Evolutionary conservation across 2,329 filamentous ascomycete species (phyloP).

Genomic region (Clonostachys rhizophaga): DNA sequence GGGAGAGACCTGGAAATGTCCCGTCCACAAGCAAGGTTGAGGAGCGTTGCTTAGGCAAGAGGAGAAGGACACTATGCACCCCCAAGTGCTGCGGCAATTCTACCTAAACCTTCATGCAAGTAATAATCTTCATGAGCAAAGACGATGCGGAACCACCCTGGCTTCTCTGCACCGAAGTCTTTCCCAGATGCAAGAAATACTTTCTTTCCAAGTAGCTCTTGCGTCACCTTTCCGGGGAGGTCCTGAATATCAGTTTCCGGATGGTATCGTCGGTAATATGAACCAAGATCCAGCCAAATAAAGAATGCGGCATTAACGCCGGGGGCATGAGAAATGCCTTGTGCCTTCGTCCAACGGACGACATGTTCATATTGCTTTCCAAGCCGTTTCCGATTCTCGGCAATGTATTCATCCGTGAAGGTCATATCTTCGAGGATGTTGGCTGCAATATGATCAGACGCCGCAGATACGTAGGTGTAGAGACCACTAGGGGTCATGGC

Average conservation of each 20-base stretch:
- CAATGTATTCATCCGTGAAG: slow-evolving; percentile 37
- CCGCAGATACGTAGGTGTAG: slow-evolving; percentile 37
- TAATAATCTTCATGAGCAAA: slow-evolving; percentile 24
- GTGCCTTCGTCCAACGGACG: slow-evolving; percentile 23
- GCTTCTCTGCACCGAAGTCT: slow-evolving; percentile 27
- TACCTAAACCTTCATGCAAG: slow-evolving; percentile 15
- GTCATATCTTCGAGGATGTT: slow-evolving; percentile 35
- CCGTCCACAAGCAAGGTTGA: no score
- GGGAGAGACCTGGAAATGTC: no score
- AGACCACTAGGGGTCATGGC: slow-evolving; percentile 28
- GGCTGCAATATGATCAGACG: slow-evolving; percentile 32
- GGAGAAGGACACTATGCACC: no score
- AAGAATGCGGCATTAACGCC: slow-evolving; percentile 51
- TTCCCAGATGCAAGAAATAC: slow-evolving; percentile 28
- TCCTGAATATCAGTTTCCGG: slow-evolving; percentile 5
- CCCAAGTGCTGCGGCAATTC: not conserved
- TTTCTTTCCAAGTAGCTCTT: slow-evolving; percentile 17
- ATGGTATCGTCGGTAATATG: slow-evolving; percentile 14
- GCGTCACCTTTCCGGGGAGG: slow-evolving; percentile 15
- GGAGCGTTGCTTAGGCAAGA: no score
- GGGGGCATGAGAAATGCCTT: slow-evolving; percentile 35
- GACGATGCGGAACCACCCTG: slow-evolving; percentile 31
- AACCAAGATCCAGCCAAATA: slow-evolving; percentile 44
- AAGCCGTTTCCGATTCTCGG: slow-evolving; percentile 32
- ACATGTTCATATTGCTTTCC: slow-evolving; percentile 29